Evolutionary conservation across 768 basidiomycete species (phyloP), one percentile per base, ranked within the genome.

Genomic region (Lactifluus hygrophoroides): DNA sequence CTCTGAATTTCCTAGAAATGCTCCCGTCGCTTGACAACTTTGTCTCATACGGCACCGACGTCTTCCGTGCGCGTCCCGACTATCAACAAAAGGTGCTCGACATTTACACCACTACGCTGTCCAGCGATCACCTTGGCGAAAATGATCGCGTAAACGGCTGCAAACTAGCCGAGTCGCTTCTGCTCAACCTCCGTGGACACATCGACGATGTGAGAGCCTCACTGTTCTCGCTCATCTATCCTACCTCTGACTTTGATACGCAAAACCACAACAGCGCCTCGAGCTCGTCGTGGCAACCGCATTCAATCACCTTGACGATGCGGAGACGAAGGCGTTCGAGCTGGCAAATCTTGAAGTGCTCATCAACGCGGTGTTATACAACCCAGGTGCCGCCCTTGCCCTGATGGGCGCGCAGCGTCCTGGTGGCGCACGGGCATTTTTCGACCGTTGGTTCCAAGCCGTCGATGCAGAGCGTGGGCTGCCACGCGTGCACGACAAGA

Each of bases 401-500:
- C 68, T 91, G 55, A 86, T 94, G 76, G 88, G 90, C 66, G 70
- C 64, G 32, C 72, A 76, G 66, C 75, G 75, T 25, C 71, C 83
- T 0, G 84, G 83, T n/a, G 74, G 77, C 37, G 79, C 86, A 0
- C 82, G 85, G 37, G 67, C 70, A n/a, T 91, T 94, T 77, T 92
- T 94, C 68, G 82, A 90, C 67, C 79, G 75, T 62, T 94, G 91
- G 91, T 93, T 94, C 68, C 78, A 71, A 11, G 81, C 82, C 11
- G 87, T 92, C 70, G 83, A 83, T 57, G 67, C 63, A 37, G 74
- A 77, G 32, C 74, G 69, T 25, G 78, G 76, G 48, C 77, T 93
- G 35, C 88, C 90, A 13, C 82, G 91, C 19, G 90, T 95, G 44
- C 91, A 95, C 68, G 91, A 94, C 73, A 92, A 93, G 79, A 91